Evolutionary conservation across 805 yeast genomes (phyloP).

Genomic region (Suhomyces sp.): DNA sequence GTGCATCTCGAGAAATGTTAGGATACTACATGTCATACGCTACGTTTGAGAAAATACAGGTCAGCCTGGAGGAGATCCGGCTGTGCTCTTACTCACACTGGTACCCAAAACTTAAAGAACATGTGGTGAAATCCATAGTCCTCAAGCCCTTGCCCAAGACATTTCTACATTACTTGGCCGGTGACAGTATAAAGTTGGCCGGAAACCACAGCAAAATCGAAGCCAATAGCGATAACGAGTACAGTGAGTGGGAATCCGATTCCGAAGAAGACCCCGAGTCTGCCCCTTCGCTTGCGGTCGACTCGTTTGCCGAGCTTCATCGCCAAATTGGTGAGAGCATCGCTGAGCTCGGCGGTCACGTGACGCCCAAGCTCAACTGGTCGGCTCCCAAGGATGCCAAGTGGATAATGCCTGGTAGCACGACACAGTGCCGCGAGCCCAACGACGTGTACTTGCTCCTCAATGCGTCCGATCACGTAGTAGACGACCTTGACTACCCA

Average conservation of each 20-base stretch:
- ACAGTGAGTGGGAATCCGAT: conserved; percentile 70
- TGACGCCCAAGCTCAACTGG: conserved; percentile 93
- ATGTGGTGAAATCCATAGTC: conserved; percentile 21
- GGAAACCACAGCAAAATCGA: conserved; percentile 37
- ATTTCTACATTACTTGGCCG: conserved; percentile 36
- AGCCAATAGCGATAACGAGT: conserved; percentile 56
- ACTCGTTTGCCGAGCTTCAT: conserved; percentile 61
- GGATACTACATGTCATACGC: conserved; percentile 11
- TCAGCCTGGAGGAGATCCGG: conserved; percentile 26
- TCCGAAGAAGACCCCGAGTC: conserved; percentile 20
- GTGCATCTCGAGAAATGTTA: neutral
- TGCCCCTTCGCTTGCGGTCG: conserved; percentile 26
- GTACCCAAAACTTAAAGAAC: conserved; percentile 23
- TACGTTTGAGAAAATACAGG: conserved; percentile 27
- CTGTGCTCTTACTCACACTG: conserved; percentile 36
- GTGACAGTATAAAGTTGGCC: conserved; percentile 70
- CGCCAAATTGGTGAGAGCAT: conserved; percentile 46
- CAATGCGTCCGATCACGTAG: conserved; percentile 84
- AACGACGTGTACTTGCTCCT: conserved; percentile 77
- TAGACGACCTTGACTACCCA: conserved; percentile 77
- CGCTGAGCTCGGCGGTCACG: conserved; percentile 48
- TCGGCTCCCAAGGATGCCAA: conserved; percentile 93
- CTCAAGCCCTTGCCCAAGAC: conserved; percentile 32
- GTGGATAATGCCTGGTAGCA: conserved; percentile 82
- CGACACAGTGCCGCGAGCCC: conserved; percentile 66